Conservation (phyloP, 2,329 filamentous ascomycete genomes). For the Byssothecium circinans region DNA sequence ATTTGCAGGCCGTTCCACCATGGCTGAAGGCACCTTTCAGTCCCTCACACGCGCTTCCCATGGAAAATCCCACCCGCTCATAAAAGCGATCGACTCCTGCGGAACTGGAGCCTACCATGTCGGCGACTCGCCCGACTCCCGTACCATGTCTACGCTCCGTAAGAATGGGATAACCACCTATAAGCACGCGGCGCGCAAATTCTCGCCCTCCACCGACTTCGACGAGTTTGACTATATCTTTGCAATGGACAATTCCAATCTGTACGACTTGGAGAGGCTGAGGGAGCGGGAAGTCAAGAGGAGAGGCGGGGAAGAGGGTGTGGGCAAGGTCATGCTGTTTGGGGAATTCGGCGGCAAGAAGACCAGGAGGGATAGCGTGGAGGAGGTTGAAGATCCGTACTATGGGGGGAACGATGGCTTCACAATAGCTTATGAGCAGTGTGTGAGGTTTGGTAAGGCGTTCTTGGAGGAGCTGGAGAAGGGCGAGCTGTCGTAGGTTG, state of each 20-base stretch:
- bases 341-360: constrained; percentile 71
- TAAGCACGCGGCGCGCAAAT: constrained; percentile 73
- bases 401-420: constrained; percentile 86
- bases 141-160: constrained; percentile 78
- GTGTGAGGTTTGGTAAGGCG: constrained; percentile 72
- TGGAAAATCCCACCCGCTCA: constrained; percentile 48
- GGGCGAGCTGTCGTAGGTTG: constrained; percentile 34
- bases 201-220: constrained; percentile 71
- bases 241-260: constrained; percentile 87
- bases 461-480: constrained; percentile 66
- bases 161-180: constrained; percentile 77
- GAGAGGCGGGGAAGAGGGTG: constrained; percentile 36
- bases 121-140: constrained; percentile 73
- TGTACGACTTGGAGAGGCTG: constrained; percentile 67
- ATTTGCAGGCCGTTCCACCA: constrained; percentile 84
- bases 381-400: constrained; percentile 86
- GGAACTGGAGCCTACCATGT: constrained; percentile 88
- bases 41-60: constrained; percentile 62
- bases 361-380: constrained; percentile 47
- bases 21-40: constrained; percentile 94
- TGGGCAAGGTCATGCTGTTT: constrained; percentile 72
- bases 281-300: constrained; percentile 55
- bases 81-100: constrained; percentile 78
- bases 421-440: constrained; percentile 83
- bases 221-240: constrained; percentile 88